These are phyloP conservation scores for Serpula lacrymans DNA, from an alignment of 768 basidiomycete species.

Conservation along the genomic window DNA sequence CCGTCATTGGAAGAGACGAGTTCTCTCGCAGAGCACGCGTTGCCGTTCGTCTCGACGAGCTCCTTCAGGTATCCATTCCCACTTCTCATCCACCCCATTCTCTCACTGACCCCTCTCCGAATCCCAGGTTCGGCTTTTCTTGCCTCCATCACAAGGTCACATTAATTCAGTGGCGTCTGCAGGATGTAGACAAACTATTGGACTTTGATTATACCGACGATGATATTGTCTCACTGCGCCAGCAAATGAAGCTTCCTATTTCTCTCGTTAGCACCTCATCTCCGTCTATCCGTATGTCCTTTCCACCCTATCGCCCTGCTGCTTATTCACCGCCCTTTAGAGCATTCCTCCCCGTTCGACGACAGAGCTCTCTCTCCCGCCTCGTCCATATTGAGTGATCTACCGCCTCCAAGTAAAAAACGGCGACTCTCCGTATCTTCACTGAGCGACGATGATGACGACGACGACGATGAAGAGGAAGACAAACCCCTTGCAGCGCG, in stretches of 20 bases:
- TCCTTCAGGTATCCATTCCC: conserved; percentile 61
- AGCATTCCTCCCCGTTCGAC: conserved; percentile 16
- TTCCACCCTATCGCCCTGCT: background rate
- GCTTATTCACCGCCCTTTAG: conserved; percentile 18
- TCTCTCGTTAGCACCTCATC: conserved; percentile 48
- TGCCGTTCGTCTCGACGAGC: conserved; percentile 77
- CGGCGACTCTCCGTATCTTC: conserved; percentile 56
- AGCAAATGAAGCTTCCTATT: conserved; percentile 60
- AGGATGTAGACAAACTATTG: conserved; percentile 76
- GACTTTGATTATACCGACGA: conserved; percentile 77
- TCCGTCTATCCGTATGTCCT: conserved; percentile 50
- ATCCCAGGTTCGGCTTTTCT: conserved; percentile 20
- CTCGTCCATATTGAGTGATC: conserved; percentile 46
- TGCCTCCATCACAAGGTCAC: conserved; percentile 13
- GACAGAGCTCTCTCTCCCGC: conserved; percentile 16
- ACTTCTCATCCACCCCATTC: conserved; percentile 12
- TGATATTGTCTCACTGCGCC: conserved; percentile 63
- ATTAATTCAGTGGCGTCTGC: conserved; percentile 8
- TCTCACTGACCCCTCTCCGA: too few species aligned
- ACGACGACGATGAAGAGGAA: conserved; percentile 54
- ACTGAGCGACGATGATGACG: conserved; percentile 38
- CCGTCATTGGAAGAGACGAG: conserved; percentile 55
- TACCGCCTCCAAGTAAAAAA: conserved; percentile 47
- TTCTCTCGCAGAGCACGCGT: conserved; percentile 70
- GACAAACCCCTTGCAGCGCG: conserved; percentile 54